phyloP scores from a whole-genome alignment of 164 flowering plant genomes.

The Tetracentron sinense region DNA sequence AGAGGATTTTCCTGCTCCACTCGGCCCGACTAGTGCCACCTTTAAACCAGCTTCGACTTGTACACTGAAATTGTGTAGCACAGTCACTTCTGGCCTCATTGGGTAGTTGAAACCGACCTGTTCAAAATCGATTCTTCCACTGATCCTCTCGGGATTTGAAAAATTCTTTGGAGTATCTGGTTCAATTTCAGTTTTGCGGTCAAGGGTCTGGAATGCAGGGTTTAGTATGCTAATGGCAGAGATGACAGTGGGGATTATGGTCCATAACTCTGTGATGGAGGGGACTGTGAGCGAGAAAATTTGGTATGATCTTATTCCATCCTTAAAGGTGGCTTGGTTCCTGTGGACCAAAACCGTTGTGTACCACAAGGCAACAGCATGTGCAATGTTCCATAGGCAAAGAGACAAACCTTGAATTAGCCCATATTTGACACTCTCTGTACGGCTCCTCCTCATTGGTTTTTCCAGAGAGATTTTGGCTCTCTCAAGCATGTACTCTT shows the following conservation, averaged over 20 bases:
- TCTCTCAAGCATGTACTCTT: constrained; percentile 53
- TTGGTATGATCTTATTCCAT: constrained; percentile 71
- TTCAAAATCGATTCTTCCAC: constrained; percentile 45
- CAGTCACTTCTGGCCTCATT: constrained; percentile 44
- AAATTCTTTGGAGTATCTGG: constrained; percentile 40
- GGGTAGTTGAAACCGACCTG: constrained; percentile 54
- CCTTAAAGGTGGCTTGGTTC: constrained; percentile 42
- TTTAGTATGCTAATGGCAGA: constrained; percentile 50
- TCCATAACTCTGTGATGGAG: constrained; percentile 74
- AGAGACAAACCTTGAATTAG: constrained; percentile 61
- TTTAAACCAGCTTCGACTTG: constrained; percentile 49
- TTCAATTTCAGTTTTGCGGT: constrained; percentile 52
- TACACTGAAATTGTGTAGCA: constrained; percentile 46
- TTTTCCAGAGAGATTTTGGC: constrained; percentile 37
- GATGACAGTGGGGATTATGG: constrained; percentile 59
- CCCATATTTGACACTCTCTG: constrained; percentile 55
- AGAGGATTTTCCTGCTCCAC: constrained; percentile 78
- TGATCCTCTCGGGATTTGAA: constrained; percentile 26
- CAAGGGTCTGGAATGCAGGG: constrained; percentile 58
- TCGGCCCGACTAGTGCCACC: constrained; percentile 70
- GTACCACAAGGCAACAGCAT: constrained; percentile 76
- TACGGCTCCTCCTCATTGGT: constrained; percentile 44
- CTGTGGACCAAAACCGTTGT: constrained; percentile 48
- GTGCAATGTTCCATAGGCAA: constrained; percentile 68
- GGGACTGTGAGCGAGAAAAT: constrained; percentile 78